These are phyloP conservation scores for Maudiozyma barnettii DNA, from an alignment of 805 yeast species.

Conservation along the genomic window DNA sequence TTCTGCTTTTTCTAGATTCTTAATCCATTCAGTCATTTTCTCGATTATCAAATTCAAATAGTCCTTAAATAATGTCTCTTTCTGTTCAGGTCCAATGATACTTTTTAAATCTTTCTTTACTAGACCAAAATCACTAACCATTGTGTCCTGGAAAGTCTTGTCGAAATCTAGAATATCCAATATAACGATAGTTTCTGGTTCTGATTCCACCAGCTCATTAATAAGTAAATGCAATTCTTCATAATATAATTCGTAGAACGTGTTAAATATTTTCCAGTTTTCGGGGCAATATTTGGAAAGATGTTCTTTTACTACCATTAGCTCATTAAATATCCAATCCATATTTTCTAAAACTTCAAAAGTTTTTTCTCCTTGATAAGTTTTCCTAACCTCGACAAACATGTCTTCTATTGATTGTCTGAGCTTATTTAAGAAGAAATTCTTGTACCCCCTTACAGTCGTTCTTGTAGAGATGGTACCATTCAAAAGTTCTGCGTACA, in stretches of 20 bases:
- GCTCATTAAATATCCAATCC: conserved; percentile 78
- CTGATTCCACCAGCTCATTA: conserved; percentile 51
- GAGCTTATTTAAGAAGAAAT: conserved; percentile 49
- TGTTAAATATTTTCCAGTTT: conserved; percentile 62
- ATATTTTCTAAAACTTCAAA: conserved; percentile 59
- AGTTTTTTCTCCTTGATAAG: conserved; percentile 38
- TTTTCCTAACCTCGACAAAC: conserved; percentile 49
- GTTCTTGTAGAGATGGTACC: conserved; percentile 36
- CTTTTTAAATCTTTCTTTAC: conserved; percentile 40
- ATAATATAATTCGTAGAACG: conserved; percentile 59
- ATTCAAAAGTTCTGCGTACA: conserved; percentile 33
- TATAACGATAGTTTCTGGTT: conserved; percentile 73
- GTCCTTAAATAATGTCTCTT: conserved; percentile 65
- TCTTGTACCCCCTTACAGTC: conserved; percentile 48
- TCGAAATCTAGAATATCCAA: conserved; percentile 71
- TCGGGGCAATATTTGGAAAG: conserved; percentile 54
- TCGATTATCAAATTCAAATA: conserved; percentile 59
- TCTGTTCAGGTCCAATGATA: conserved; percentile 60
- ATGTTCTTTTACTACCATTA: conserved; percentile 53
- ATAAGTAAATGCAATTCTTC: conserved; percentile 53
- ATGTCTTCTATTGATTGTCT: conserved; percentile 54
- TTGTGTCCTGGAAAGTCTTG: conserved; percentile 48
- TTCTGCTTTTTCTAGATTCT: conserved; percentile 58
- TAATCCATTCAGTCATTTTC: conserved; percentile 82
- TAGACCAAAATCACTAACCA: conserved; percentile 43